Evolutionary conservation across 176 grass and related monocot species (phyloP).

Genomic region (Canna indica): DNA sequence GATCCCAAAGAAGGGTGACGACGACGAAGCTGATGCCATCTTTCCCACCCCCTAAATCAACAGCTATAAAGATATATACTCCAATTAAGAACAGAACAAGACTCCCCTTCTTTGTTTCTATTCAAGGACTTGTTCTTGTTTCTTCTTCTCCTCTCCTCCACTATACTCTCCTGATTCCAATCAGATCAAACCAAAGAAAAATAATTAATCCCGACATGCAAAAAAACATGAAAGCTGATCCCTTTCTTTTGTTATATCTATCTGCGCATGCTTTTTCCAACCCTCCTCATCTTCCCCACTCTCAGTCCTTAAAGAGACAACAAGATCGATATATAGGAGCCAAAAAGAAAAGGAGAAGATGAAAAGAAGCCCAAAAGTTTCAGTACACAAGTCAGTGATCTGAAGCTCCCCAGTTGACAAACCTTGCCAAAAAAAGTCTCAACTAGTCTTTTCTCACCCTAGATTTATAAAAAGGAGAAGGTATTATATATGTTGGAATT

Average conservation of each 20-base stretch:
- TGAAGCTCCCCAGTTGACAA: neutral
- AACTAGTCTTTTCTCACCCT: neutral
- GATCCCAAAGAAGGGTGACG: conserved; percentile 68
- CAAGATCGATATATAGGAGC: neutral
- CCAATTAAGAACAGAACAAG: neutral
- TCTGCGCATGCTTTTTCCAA: neutral
- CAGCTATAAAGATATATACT: neutral
- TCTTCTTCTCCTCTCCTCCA: conserved; percentile 15
- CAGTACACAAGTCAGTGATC: neutral
- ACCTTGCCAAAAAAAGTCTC: neutral
- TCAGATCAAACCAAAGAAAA: conserved; percentile 13
- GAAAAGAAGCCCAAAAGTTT: neutral
- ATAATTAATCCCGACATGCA: conserved; percentile 30
- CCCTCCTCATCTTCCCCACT: neutral
- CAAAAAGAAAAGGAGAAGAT: conserved; percentile 3
- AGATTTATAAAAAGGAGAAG: neutral
- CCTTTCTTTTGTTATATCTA: conserved; percentile 23
- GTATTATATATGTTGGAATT: neutral
- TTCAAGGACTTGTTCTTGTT: conserved; percentile 20
- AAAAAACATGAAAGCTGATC: conserved; percentile 20
- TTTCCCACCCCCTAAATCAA: conserved; percentile 15
- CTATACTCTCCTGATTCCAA: conserved; percentile 8
- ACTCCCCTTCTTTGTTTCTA: conserved; percentile 19
- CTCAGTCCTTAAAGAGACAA: neutral
- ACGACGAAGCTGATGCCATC: conserved; percentile 84